phyloP scores from a whole-genome alignment of 768 basidiomycete genomes.

The Boletales sp. region DNA sequence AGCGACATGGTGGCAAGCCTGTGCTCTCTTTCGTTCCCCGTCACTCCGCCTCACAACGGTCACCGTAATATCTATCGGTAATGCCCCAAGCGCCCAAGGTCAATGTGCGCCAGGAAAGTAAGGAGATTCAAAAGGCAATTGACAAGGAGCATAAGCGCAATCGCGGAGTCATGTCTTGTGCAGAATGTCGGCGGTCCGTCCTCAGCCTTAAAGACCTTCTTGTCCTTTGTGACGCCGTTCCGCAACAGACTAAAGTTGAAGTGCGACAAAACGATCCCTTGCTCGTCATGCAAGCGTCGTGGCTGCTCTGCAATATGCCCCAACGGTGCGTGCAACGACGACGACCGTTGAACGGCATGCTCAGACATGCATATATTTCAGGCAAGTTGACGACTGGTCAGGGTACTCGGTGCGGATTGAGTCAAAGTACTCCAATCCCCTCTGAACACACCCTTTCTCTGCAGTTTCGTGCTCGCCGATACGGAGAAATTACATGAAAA shows the following conservation, averaged over 20 bases:
- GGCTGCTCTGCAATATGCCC: slow-evolving; percentile 79
- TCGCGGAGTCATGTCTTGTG: slow-evolving; percentile 51
- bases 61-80: not conserved
- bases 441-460: not conserved
- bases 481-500: slow-evolving; percentile 68
- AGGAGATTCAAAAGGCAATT: slow-evolving; percentile 44
- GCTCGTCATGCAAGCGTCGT: slow-evolving; percentile 60
- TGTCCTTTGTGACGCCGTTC: not conserved
- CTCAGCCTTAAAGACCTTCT: not conserved
- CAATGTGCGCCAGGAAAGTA: slow-evolving; percentile 35
- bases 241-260: slow-evolving; percentile 57
- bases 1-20: not conserved
- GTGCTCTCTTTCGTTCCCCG: not conserved
- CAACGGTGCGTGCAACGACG: slow-evolving; percentile 38
- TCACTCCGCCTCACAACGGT: not conserved
- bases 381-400: slow-evolving; percentile 73
- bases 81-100: slow-evolving; percentile 54
- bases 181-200: slow-evolving; percentile 59
- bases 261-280: slow-evolving; percentile 68
- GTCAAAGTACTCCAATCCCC: not conserved
- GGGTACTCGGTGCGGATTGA: slow-evolving; percentile 57
- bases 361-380: slow-evolving; percentile 1
- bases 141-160: slow-evolving; percentile 68
- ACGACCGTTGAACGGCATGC: too few relatives aligned
- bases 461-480: slow-evolving; percentile 67